Conservation (phyloP, 768 basidiomycete species). For the Trametes sanguinea region DNA sequence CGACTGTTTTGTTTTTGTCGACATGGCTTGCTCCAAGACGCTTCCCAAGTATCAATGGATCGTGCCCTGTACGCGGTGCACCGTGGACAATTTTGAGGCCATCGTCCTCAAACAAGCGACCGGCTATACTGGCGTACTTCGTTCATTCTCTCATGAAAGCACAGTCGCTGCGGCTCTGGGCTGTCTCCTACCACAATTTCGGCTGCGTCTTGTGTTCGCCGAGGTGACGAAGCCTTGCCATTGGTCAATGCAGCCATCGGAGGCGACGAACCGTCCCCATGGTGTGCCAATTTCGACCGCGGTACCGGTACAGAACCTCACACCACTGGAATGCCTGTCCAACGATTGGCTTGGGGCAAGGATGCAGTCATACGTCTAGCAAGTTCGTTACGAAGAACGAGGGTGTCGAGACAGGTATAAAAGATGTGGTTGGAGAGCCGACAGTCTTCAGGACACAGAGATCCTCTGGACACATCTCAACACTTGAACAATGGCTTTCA, state of each 20-base stretch:
- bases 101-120: neutral
- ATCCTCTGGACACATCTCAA: neutral
- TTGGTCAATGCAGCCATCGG: neutral
- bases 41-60: neutral
- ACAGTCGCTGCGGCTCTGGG: neutral
- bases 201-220: neutral
- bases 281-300: neutral
- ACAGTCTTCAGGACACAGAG: slow-evolving; percentile 11
- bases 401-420: slow-evolving; percentile 9
- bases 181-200: neutral
- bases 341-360: neutral
- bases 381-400: neutral
- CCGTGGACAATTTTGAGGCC: neutral
- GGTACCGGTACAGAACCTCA: neutral
- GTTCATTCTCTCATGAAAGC: neutral
- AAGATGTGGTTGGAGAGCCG: neutral
- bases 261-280: neutral
- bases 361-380: neutral
- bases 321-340: slow-evolving; percentile 1
- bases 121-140: neutral
- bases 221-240: neutral
- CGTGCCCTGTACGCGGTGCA: neutral
- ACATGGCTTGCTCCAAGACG: neutral
- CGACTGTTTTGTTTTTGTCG: neutral
- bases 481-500: slow-evolving; percentile 27